phyloP scores from a whole-genome alignment of 2,329 filamentous ascomycete genomes.

The Botrytis galanthina region DNA sequence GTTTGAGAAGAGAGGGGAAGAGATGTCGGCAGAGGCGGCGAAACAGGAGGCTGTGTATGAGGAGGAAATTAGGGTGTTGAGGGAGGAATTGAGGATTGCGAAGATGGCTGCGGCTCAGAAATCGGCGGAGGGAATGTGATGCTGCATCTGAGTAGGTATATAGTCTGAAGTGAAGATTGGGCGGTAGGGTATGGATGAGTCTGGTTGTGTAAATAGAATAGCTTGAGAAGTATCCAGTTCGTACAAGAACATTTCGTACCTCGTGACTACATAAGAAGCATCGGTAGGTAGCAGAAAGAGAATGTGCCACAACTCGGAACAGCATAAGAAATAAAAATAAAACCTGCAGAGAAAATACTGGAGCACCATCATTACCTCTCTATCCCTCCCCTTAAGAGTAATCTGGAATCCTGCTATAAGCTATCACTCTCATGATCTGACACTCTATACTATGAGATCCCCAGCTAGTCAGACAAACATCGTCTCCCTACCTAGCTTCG shows the following conservation, averaged over 20 bases:
- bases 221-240: neutral
- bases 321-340: no score
- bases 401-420: no score
- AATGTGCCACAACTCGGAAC: no score
- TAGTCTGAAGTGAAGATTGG: neutral
- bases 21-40: neutral
- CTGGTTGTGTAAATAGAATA: neutral
- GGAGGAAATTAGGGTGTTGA: neutral
- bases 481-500: no score
- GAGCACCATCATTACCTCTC: no score
- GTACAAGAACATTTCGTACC: neutral
- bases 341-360: no score
- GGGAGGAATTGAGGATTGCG: neutral
- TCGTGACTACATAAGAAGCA: neutral
- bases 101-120: neutral
- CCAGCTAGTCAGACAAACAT: no score
- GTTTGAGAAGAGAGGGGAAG: neutral
- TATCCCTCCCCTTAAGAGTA: no score
- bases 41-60: neutral
- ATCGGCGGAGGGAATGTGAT: neutral
- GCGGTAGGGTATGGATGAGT: rapidly evolving
- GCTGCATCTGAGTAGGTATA: neutral
- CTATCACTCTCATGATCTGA: no score
- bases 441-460: no score
- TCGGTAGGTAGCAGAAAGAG: no score